Conservation (phyloP, 805 yeast species). For the Starmerella vaccinii region DNA sequence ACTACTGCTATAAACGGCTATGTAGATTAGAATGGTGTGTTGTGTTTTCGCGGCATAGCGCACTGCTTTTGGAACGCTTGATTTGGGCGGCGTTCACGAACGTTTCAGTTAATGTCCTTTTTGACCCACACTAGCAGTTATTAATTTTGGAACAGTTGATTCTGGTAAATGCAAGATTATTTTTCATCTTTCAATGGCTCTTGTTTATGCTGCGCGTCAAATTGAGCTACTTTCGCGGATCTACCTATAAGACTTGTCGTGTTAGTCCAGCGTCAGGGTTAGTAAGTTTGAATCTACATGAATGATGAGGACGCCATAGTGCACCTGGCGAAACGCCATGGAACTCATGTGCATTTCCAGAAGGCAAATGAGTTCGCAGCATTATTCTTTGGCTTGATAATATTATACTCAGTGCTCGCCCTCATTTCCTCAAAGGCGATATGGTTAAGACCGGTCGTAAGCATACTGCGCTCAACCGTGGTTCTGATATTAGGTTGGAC, state of each 20-base stretch:
- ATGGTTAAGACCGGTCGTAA: slow-evolving; percentile 3
- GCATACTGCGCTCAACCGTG: slow-evolving; percentile 11
- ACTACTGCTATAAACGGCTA: no score
- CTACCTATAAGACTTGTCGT: neutral
- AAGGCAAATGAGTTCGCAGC: slow-evolving; percentile 18
- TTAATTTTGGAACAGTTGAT: no score
- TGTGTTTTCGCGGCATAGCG: no score
- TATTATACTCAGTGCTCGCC: slow-evolving; percentile 16
- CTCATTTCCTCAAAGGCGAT: slow-evolving; percentile 3
- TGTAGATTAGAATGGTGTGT: no score
- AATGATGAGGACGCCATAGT: slow-evolving; percentile 3
- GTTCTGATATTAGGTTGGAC: slow-evolving; percentile 12
- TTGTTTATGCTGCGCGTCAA: neutral
- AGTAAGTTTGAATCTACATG: neutral
- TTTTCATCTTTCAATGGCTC: no score
- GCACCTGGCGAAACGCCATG: slow-evolving; percentile 21
- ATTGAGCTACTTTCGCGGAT: neutral
- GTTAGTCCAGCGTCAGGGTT: neutral
- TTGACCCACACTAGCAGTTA: no score
- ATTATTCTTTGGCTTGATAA: slow-evolving; percentile 8
- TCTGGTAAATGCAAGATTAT: no score
- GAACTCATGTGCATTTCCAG: slow-evolving; percentile 19
- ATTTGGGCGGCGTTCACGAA: no score
- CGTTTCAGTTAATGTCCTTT: no score
- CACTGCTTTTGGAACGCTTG: no score